Evolutionary conservation across 345 rosid genomes (phyloP).

Genomic region (Ricinus communis): DNA sequence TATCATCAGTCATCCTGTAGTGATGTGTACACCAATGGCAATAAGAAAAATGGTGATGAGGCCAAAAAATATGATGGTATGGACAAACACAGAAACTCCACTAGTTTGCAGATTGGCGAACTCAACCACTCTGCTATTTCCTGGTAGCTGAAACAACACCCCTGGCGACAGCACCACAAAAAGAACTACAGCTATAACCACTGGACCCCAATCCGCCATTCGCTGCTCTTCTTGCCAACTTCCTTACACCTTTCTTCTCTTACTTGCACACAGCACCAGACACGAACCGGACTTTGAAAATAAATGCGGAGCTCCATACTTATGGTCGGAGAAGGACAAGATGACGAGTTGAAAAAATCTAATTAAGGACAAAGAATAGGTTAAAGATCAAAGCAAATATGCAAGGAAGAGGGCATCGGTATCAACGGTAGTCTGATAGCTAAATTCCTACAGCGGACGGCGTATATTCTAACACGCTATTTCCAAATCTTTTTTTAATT

Average conservation of each 20-base stretch:
- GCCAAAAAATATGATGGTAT: constrained; percentile 19
- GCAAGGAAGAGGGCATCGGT: not conserved
- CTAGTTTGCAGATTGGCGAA: constrained; percentile 16
- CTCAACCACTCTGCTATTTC: constrained; percentile 12
- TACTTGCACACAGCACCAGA: too few species aligned
- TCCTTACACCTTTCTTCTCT: too few species aligned
- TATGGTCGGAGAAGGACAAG: too few species aligned
- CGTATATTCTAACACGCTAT: not conserved
- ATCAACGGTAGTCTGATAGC: not conserved
- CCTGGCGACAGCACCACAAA: constrained; percentile 11
- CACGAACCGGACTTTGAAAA: too few species aligned
- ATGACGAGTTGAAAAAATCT: too few species aligned
- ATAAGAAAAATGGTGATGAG: constrained; percentile 22
- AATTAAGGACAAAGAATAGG: not conserved
- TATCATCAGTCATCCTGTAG: constrained; percentile 3
- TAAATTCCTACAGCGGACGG: not conserved
- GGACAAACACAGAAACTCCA: constrained; percentile 16
- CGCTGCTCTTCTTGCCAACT: too few species aligned
- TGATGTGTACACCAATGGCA: constrained; percentile 14
- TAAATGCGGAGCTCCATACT: too few species aligned
- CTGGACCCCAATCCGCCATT: constrained; percentile 26
- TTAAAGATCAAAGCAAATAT: not conserved
- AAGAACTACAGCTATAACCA: constrained; percentile 11
- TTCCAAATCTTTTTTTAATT: too few species aligned
- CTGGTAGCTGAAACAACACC: constrained; percentile 15